Evolutionary conservation across 768 basidiomycete species (phyloP), one percentile per base, ranked within the genome.

Genomic region (Hypsizygus marmoreus): DNA sequence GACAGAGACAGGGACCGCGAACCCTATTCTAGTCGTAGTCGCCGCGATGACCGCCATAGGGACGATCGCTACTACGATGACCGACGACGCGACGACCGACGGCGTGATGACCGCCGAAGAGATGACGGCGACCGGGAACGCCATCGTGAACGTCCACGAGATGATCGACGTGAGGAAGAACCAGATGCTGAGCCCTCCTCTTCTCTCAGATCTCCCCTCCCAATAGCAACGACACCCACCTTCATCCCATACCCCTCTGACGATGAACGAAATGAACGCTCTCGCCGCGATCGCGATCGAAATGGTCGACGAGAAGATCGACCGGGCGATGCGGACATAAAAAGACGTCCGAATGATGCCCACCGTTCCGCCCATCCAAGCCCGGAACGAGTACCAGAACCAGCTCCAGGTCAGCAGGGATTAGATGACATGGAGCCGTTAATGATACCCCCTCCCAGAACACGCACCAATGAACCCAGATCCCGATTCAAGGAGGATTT

Each of bases 401-500:
- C 53, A 53, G 48, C 49, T 47, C 44, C 53, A 54, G 53, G 55
- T 48, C 55, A 54, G 49, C 49, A 55, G 45, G 58, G 49, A 44
- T 53, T 45, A 53, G 55, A 59, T 59, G 37, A 55, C 39, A 52
- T 57, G 56, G 51, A 47, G 42, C 58, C 58, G 49, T 59, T 59
- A 59, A 59, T 59, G 56, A 59, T 57, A 51, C 58, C 56, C 47
- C 58, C 58, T 55, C 56, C 53, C 51, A 57, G 55, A 45, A 42
- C 50, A 50, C 47, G 37, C 42, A 39, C 37, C 20, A 17, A 23
- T 45, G 56, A 57, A 49, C 51, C 53, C 39, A 39, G 54, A 51
- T 59, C 58, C 45, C 50, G 58, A 39, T 59, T 59, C 53, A 42
- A 54, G 17, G 58, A 59, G 54, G 54, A 59, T 38, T 56, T 59